A percentile compares a stretch with the other conserved stretches of the same genome.
Evolutionary conservation across 345 rosid species (phyloP).

Genomic region (Fremontodendron californicum): DNA sequence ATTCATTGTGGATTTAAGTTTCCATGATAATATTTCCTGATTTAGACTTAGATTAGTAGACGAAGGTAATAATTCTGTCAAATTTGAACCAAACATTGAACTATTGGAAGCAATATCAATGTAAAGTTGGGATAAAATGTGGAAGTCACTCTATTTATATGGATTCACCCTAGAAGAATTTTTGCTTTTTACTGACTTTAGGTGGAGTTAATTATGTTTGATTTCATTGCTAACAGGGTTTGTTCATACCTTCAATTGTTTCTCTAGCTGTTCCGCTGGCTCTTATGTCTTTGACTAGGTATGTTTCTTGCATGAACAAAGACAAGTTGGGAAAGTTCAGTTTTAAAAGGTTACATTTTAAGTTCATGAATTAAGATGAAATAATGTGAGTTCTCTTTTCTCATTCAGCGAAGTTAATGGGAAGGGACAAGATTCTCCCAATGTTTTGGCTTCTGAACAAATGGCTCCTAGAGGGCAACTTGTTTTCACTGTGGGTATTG

Average conservation of each 20-base stretch:
- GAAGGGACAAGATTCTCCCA: constrained; percentile 54
- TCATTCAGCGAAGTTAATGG: constrained; percentile 77
- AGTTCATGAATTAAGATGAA: constrained; percentile 15
- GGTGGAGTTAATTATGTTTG: neutral
- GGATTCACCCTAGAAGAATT: neutral
- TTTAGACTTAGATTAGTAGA: too few relatives aligned
- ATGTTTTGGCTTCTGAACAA: constrained; percentile 73
- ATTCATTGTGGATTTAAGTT: too few relatives aligned
- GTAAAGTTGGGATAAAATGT: neutral
- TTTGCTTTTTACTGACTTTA: neutral
- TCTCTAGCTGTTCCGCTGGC: constrained; percentile 88
- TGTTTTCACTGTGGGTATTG: constrained; percentile 76
- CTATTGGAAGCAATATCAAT: neutral
- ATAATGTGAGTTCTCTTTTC: constrained; percentile 25
- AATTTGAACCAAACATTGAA: neutral
- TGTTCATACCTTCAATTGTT: constrained; percentile 69
- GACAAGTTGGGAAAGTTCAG: neutral
- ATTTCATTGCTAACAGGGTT: constrained; percentile 43
- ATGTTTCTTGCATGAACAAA: constrained; percentile 29
- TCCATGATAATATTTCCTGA: too few relatives aligned
- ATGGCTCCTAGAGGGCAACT: constrained; percentile 93
- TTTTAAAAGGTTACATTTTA: constrained; percentile 7
- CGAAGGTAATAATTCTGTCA: too few relatives aligned
- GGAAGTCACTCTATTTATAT: neutral
- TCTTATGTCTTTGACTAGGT: constrained; percentile 91